phyloP scores from a whole-genome alignment of 1,284 basidiomycete species.

The Cryptococcus sp. region DNA sequence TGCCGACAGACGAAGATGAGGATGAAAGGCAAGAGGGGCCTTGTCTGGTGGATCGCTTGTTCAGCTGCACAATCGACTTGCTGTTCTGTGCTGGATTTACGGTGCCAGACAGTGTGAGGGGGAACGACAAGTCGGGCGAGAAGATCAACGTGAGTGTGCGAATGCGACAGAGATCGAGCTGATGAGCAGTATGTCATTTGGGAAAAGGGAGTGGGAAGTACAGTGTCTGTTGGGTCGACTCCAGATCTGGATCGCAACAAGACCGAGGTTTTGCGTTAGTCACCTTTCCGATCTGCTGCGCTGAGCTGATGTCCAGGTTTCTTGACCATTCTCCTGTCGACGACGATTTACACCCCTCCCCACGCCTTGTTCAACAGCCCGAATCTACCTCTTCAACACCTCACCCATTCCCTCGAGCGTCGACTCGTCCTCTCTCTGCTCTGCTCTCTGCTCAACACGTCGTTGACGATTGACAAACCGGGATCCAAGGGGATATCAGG shows the following conservation, averaged over 20 bases:
- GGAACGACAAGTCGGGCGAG: constrained; percentile 56
- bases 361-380: constrained; percentile 62
- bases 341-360: constrained; percentile 76
- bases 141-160: constrained; percentile 71
- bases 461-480: constrained; percentile 60
- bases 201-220: constrained; percentile 85
- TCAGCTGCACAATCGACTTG: constrained; percentile 71
- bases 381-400: constrained; percentile 66
- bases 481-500: constrained; percentile 32
- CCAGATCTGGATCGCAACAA: constrained; percentile 71
- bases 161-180: constrained; percentile 6
- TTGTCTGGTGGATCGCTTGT: constrained; percentile 69
- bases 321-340: constrained; percentile 74
- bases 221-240: constrained; percentile 62
- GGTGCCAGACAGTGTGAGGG: constrained; percentile 67
- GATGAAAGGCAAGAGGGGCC: constrained; percentile 54
- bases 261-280: constrained; percentile 67
- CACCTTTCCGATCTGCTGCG: not conserved
- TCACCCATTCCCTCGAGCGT: constrained; percentile 69
- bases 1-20: constrained; percentile 14
- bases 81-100: constrained; percentile 89
- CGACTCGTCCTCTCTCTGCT: constrained; percentile 77
- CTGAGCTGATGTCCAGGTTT: constrained; percentile 45
- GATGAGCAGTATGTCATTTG: constrained; percentile 52
- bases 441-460: constrained; percentile 85